A percentile compares a stretch with the other conserved stretches of the same genome.
These are phyloP conservation scores for Mucor lusitanicus DNA, from an alignment of 371 early-diverging fungal species.

Conservation along the genomic window DNA sequence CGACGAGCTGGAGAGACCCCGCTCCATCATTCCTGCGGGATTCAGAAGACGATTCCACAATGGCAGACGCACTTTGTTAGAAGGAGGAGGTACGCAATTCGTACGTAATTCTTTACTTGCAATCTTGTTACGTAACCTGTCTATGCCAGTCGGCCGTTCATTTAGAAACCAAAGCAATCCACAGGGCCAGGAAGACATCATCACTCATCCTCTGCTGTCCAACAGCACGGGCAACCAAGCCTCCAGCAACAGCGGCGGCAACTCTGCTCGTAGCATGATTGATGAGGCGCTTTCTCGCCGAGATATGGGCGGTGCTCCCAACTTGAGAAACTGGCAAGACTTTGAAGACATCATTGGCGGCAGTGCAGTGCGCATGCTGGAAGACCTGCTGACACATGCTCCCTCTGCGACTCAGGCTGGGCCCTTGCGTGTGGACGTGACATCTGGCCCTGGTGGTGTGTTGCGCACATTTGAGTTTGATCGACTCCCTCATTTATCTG, in stretches of 20 bases:
- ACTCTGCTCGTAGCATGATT: conserved; percentile 10
- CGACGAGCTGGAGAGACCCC: conserved; percentile 42
- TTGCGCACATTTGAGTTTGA: conserved; percentile 51
- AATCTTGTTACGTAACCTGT: background rate
- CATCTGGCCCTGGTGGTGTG: conserved; percentile 41
- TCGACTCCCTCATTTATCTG: conserved; percentile 10
- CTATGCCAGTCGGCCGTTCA: conserved; percentile 24
- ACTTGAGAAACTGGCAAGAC: conserved; percentile 57
- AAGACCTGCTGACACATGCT: conserved; percentile 61
- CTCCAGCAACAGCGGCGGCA: background rate
- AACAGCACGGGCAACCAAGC: conserved; percentile 31
- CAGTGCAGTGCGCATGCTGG: conserved; percentile 67
- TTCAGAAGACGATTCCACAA: conserved; percentile 29
- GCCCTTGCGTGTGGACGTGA: conserved; percentile 59
- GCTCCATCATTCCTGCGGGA: conserved; percentile 31
- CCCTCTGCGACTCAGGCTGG: conserved; percentile 32
- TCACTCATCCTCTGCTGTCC: conserved; percentile 72
- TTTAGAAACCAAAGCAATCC: conserved; percentile 23
- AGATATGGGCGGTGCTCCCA: conserved; percentile 13
- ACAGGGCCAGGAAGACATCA: conserved; percentile 53
- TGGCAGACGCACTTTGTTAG: conserved; percentile 28
- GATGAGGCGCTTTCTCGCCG: conserved; percentile 21
- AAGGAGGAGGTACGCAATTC: conserved; percentile 19
- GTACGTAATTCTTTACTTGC: background rate
- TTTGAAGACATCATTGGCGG: conserved; percentile 76